Percentiles rank a stretch among this genome's conserved stretches.
Conservation (phyloP, 2,329 filamentous ascomycete species). For the Xylariales sp. region DNA sequence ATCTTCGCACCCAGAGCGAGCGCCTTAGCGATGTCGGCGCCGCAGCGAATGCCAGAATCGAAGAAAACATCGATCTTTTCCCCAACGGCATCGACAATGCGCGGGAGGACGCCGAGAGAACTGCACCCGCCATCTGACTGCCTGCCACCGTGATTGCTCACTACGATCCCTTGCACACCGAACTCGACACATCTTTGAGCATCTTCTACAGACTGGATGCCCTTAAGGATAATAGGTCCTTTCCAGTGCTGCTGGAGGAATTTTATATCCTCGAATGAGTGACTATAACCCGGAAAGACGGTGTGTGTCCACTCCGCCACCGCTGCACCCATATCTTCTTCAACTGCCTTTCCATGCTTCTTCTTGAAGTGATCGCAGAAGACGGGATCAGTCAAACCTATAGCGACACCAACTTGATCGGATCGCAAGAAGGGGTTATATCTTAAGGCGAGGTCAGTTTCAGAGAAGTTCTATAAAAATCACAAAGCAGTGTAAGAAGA, state of each 20-base stretch:
- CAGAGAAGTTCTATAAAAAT: not conserved
- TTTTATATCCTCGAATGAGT: slow-evolving; percentile 43
- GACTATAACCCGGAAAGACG: slow-evolving; percentile 43
- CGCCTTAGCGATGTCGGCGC: slow-evolving; percentile 70
- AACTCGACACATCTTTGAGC: slow-evolving; percentile 40
- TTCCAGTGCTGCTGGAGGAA: slow-evolving; percentile 47
- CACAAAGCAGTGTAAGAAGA: too few species aligned
- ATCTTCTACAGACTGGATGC: slow-evolving; percentile 49
- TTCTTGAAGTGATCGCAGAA: slow-evolving; percentile 43
- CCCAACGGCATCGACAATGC: slow-evolving; percentile 71
- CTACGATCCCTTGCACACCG: slow-evolving; percentile 55
- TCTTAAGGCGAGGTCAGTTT: slow-evolving; percentile 19
- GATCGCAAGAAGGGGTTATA: slow-evolving; percentile 47
- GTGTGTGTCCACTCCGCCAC: slow-evolving; percentile 44
- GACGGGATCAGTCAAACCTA: slow-evolving; percentile 45
- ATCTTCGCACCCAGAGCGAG: slow-evolving; percentile 67
- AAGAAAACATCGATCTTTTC: slow-evolving; percentile 69
- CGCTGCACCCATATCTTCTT: slow-evolving; percentile 41
- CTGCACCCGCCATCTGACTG: slow-evolving; percentile 67
- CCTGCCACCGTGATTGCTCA: slow-evolving; percentile 68
- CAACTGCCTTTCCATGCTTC: slow-evolving; percentile 40
- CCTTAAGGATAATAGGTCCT: slow-evolving; percentile 49
- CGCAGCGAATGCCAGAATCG: slow-evolving; percentile 68
- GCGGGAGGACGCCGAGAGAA: slow-evolving; percentile 66
- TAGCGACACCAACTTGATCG: slow-evolving; percentile 46